Conservation (phyloP, 768 basidiomycete genomes). For the Paxillus involutus region DNA sequence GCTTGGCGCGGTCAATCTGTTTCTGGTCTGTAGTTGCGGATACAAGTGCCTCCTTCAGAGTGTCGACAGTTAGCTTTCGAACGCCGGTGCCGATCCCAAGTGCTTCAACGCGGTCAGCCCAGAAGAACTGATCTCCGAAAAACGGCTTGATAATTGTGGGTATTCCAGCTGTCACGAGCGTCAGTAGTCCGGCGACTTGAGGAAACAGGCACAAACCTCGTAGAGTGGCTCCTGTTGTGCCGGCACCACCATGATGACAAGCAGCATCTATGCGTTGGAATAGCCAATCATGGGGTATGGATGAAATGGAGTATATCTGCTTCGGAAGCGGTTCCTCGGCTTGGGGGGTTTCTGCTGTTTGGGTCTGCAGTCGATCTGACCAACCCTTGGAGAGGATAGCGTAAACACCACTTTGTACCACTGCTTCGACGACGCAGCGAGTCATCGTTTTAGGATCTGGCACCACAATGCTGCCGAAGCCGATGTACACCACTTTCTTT, state of each 20-base stretch:
- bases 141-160: constrained; percentile 97
- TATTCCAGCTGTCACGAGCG: constrained; percentile 64
- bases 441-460: constrained; percentile 95
- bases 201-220: constrained; percentile 56
- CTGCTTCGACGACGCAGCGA: constrained; percentile 84
- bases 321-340: constrained; percentile 70
- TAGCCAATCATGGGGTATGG: constrained; percentile 95
- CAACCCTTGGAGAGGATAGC: constrained; percentile 97
- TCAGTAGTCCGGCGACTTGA: constrained; percentile 3
- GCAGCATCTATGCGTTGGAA: constrained; percentile 94
- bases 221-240: constrained; percentile 92
- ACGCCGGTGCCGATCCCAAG: constrained; percentile 89
- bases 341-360: constrained; percentile 58
- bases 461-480: constrained; percentile 96
- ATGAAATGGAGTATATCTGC: constrained; percentile 81
- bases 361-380: constrained; percentile 85
- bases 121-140: constrained; percentile 98
- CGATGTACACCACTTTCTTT: constrained; percentile 96
- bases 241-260: constrained; percentile 97
- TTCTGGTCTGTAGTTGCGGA: constrained; percentile 85
- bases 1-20: constrained; percentile 83
- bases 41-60: constrained; percentile 73
- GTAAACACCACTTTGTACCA: constrained; percentile 81
- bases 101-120: constrained; percentile 97
- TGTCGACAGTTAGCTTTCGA: constrained; percentile 80